These are phyloP conservation scores for Apophysomyces trapeziformis DNA, from an alignment of 371 early-diverging fungal genomes.

Conservation along the genomic window DNA sequence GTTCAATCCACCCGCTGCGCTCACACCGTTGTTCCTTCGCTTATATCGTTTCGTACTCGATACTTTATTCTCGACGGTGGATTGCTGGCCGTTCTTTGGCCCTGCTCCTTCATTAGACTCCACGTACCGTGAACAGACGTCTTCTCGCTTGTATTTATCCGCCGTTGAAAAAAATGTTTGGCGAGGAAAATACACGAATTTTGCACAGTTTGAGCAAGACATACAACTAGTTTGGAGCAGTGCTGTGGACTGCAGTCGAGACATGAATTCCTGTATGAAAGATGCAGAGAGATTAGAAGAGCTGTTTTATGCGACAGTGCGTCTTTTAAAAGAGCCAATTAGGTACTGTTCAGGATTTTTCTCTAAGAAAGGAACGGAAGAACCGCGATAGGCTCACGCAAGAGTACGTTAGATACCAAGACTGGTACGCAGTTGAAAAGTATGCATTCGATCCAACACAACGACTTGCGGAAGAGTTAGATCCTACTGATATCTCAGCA, in stretches of 20 bases:
- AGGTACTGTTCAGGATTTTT: conserved; percentile 17
- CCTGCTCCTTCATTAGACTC: conserved; percentile 43
- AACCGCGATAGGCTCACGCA: not conserved
- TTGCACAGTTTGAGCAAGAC: conserved; percentile 50
- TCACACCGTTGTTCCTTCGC: conserved; percentile 45
- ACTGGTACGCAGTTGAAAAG: not conserved
- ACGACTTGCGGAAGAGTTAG: not conserved
- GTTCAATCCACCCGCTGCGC: conserved; percentile 38
- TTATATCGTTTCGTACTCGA: conserved; percentile 50
- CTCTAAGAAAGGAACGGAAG: not conserved
- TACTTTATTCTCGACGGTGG: conserved; percentile 44
- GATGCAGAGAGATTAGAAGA: conserved; percentile 42
- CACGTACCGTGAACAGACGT: conserved; percentile 44
- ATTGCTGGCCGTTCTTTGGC: conserved; percentile 53
- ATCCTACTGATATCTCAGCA: not conserved
- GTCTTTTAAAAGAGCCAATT: conserved; percentile 37
- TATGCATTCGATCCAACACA: not conserved
- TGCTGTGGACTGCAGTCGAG: conserved; percentile 43
- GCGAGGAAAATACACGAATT: conserved; percentile 45
- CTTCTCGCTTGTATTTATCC: conserved; percentile 46
- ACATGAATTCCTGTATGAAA: conserved; percentile 41
- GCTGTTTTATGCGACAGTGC: conserved; percentile 42
- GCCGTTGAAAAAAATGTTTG: conserved; percentile 50
- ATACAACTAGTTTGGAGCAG: conserved; percentile 50
- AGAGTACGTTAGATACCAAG: not conserved